A percentile compares a stretch with the other conserved stretches of the same genome.
phyloP scores from a whole-genome alignment of 768 basidiomycete genomes.

The Exsudoporus frostii region DNA sequence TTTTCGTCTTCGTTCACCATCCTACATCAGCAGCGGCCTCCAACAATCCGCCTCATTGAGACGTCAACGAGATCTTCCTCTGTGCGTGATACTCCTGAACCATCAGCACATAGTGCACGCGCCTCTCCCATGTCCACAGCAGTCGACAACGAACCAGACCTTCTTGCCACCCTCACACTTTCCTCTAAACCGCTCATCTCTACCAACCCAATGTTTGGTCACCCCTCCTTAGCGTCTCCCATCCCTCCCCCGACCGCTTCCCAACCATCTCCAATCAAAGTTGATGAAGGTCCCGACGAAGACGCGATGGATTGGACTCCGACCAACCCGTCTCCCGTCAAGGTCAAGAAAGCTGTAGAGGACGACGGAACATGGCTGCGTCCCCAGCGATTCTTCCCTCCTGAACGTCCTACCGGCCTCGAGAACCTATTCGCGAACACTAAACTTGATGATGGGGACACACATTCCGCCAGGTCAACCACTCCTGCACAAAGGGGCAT shows the following conservation, averaged over 20 bases:
- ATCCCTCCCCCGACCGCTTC: slow-evolving; percentile 25
- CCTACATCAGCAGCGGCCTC: slow-evolving; percentile 65
- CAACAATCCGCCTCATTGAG: slow-evolving; percentile 67
- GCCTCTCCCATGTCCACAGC: slow-evolving; percentile 26
- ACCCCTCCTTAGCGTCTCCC: slow-evolving; percentile 51
- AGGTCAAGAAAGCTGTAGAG: slow-evolving; percentile 20
- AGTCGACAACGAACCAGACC: slow-evolving; percentile 46
- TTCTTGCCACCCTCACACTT: slow-evolving; percentile 60
- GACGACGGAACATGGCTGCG: slow-evolving; percentile 52
- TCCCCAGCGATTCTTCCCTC: slow-evolving; percentile 74
- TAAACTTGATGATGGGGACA: slow-evolving; percentile 46
- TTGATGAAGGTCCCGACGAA: slow-evolving; percentile 29
- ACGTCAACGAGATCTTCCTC: slow-evolving; percentile 39
- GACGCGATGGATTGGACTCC: slow-evolving; percentile 73
- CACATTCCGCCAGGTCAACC: background rate
- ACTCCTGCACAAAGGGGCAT: background rate
- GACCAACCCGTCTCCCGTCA: slow-evolving; percentile 35
- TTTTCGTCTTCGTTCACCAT: slow-evolving; percentile 49
- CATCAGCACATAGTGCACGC: slow-evolving; percentile 18
- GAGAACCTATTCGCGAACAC: slow-evolving; percentile 67
- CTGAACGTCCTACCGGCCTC: slow-evolving; percentile 74
- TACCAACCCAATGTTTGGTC: slow-evolving; percentile 62
- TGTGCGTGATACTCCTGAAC: slow-evolving; percentile 42
- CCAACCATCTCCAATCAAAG: slow-evolving; percentile 23
- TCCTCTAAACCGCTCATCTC: slow-evolving; percentile 59